Conservation (phyloP, 441 rosid species). For the Populus hybrid region DNA sequence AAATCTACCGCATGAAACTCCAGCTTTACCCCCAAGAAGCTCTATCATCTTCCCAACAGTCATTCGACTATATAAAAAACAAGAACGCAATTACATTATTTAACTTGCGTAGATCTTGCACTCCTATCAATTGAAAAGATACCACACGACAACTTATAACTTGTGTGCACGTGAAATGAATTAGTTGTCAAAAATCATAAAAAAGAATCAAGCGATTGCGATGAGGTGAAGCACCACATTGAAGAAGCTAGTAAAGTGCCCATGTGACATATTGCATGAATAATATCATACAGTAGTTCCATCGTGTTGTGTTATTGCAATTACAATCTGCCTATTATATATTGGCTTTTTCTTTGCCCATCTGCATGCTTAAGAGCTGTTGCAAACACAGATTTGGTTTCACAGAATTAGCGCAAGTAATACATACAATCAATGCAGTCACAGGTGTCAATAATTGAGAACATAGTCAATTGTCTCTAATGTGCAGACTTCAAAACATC, state of each 20-base stretch:
- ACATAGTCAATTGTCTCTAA: background rate
- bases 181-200: background rate
- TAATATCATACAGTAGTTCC: background rate
- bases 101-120: background rate
- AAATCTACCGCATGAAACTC: constrained; percentile 80
- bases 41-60: constrained; percentile 99
- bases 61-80: constrained; percentile 69
- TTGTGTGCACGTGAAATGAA: background rate
- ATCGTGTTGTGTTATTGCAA: background rate
- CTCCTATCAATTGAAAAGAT: background rate
- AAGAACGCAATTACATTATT: background rate
- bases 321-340: background rate
- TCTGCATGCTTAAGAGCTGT: background rate
- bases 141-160: background rate
- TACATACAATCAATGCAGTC: background rate
- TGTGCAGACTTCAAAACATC: background rate
- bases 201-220: background rate
- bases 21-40: constrained; percentile 96
- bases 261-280: background rate
- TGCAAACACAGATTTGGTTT: background rate
- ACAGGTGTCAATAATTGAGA: background rate
- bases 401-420: background rate
- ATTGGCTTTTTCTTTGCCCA: background rate
- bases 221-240: background rate
- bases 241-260: background rate